A percentile compares a stretch with the other conserved stretches of the same genome.
phyloP scores from a whole-genome alignment of 768 basidiomycete genomes.

The Leccinum sublutescens region DNA sequence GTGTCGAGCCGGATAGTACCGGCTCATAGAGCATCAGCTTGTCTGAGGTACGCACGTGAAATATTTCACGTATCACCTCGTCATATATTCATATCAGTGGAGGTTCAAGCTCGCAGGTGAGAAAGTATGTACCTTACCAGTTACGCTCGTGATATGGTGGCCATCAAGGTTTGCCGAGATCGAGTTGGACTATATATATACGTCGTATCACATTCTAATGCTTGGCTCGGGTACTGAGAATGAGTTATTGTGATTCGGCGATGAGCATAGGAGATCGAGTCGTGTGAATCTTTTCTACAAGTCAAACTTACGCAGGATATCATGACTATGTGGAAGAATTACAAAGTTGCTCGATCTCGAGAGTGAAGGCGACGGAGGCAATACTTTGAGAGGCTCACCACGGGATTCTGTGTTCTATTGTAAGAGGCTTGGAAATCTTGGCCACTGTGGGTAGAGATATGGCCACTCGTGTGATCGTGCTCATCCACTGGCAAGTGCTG shows the following conservation, averaged over 20 bases:
- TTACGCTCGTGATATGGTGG: neutral
- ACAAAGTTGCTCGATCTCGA: neutral
- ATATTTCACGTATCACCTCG: neutral
- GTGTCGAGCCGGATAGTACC: neutral
- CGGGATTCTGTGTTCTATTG: neutral
- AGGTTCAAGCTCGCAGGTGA: neutral
- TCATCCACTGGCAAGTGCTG: slow-evolving; percentile 60
- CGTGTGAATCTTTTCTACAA: neutral
- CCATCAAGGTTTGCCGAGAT: neutral
- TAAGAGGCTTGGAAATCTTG: slow-evolving; percentile 49
- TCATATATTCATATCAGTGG: neutral
- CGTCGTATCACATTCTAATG: neutral
- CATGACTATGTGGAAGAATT: neutral
- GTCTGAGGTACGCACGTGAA: neutral
- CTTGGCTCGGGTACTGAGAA: neutral
- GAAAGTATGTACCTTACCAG: neutral
- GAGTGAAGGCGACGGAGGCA: neutral
- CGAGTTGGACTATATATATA: neutral
- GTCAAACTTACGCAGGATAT: neutral
- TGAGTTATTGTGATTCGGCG: neutral
- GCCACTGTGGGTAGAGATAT: slow-evolving; percentile 70
- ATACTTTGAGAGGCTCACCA: neutral
- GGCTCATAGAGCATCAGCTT: neutral
- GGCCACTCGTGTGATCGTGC: slow-evolving; percentile 73
- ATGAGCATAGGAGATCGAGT: neutral